phyloP scores from a whole-genome alignment of 345 rosid species.

The Clarkia xantiana region DNA sequence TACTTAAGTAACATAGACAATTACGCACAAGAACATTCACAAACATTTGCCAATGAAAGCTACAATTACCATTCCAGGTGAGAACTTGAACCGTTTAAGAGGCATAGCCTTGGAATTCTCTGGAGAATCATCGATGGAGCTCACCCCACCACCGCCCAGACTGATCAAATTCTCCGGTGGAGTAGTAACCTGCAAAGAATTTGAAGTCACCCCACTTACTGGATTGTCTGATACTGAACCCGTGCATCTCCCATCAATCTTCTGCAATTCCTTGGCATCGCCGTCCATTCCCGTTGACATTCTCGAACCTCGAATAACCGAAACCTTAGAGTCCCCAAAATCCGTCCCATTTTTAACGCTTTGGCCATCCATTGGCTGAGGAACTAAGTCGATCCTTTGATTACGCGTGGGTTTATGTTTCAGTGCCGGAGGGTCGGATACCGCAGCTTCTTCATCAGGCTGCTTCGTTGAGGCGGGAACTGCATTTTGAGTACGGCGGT shows the following conservation, averaged over 20 bases:
- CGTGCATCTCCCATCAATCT: background rate
- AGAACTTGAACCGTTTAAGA: slow-evolving; percentile 55
- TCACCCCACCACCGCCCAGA: slow-evolving; percentile 9
- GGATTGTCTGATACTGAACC: slow-evolving; percentile 1
- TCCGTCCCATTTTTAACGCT: background rate
- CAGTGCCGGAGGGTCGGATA: slow-evolving; percentile 1
- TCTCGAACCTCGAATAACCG: no score
- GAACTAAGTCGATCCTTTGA: slow-evolving; percentile 2
- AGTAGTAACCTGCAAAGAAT: slow-evolving; percentile 1
- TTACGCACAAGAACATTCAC: no score
- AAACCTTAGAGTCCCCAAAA: background rate
- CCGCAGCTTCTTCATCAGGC: background rate
- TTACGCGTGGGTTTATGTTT: background rate
- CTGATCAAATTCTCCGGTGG: slow-evolving; percentile 13
- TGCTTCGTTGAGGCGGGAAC: slow-evolving; percentile 13
- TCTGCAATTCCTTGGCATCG: no score
- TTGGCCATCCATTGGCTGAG: background rate
- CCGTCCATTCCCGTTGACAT: no score
- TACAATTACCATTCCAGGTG: slow-evolving; percentile 71
- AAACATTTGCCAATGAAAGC: background rate
- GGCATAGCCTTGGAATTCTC: slow-evolving; percentile 35
- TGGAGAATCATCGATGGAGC: slow-evolving; percentile 32
- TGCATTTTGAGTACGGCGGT: slow-evolving; percentile 47
- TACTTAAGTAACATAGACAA: no score
- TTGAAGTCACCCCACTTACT: background rate